Base-by-base conservation (phyloP, 2,329 filamentous ascomycete species). In the Arthrocladium fulminans region DNA sequence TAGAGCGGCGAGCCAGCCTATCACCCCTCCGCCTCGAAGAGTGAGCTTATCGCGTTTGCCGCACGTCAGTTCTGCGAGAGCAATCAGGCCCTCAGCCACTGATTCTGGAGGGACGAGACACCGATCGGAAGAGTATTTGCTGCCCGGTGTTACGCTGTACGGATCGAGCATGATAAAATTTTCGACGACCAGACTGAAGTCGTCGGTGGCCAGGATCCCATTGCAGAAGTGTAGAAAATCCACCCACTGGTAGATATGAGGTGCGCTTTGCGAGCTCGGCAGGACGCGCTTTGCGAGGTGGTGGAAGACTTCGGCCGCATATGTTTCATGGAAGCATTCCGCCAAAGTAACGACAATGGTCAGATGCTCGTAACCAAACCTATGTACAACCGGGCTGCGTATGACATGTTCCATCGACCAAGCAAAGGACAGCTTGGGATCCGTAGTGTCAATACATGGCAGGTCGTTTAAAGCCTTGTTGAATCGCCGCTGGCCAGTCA, bases 1-100 rank as follows among this genome's bases (percentile, higher is more conserved):
- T 3, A 56, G 32, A 6, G 55, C 54, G n/a, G 48, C 55, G 38
- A 57, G 47, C 55, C 55, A 57, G 19, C 51, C 51, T 27, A 56
- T 52, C 29, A 56, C 42, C 6, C 37, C 54, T 12, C 55, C 54
- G 17, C 55, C 55, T 2, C 48, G 51, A 30, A 56, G 48, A 12
- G 54, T 53, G 15, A 56, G 48, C 17, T 50, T 37, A 27, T 48
- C 48, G 17, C 45, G 45, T n/a, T 54, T 40, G 2, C 54, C 54
- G 5, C 43, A 41, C 3, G 52, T 54, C 30, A 57, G 48, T 25
- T 49, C 30, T 29, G 53, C 48, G 35, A 57, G 24, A 10, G 55
- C 54, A 23, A 45, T 41, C 7, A 56, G 29, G 3, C 50, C 54
- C 1, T 51, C 27, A 10, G 55, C 54, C 12, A 57, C 37, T 3